A percentile compares a stretch with the other conserved stretches of the same genome.
These are phyloP conservation scores for Tolypocladium guangdongense DNA, from an alignment of 2,329 filamentous ascomycete species.

Conservation along the genomic window DNA sequence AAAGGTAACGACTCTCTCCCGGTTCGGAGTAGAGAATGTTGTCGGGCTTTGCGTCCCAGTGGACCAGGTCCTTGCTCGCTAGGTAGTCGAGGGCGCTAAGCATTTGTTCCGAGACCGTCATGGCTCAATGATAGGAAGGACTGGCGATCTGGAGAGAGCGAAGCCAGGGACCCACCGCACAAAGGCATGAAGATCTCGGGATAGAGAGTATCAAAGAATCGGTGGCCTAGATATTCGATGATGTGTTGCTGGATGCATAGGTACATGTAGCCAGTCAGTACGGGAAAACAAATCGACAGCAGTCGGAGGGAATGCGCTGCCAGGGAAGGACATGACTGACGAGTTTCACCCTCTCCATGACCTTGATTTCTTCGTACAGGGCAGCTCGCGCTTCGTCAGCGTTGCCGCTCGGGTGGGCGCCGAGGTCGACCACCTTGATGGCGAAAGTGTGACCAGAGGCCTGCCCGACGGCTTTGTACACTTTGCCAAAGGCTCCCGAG, in stretches of 20 bases:
- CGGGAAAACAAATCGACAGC: no score
- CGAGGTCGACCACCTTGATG: not conserved
- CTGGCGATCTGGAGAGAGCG: not conserved
- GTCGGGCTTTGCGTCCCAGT: not conserved
- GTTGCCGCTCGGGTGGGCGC: not conserved
- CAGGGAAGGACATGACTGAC: not conserved
- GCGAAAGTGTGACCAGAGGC: not conserved
- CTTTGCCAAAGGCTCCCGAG: not conserved
- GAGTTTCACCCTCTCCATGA: not conserved
- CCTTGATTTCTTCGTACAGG: not conserved
- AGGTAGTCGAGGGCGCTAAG: constrained; percentile 1
- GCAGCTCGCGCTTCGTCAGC: not conserved
- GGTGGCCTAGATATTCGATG: not conserved
- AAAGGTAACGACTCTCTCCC: not conserved
- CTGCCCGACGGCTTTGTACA: not conserved
- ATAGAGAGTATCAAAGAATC: not conserved
- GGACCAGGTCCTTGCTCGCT: not conserved
- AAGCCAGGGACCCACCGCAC: not conserved
- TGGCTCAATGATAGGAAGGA: not conserved
- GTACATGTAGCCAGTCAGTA: not conserved
- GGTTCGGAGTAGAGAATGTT: constrained; percentile 1
- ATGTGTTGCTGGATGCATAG: not conserved
- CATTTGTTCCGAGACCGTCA: not conserved
- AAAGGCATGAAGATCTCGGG: constrained; percentile 1
- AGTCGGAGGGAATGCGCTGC: not conserved